phyloP scores from a whole-genome alignment of 495 filamentous ascomycete genomes.

The Neurospora sp. region DNA sequence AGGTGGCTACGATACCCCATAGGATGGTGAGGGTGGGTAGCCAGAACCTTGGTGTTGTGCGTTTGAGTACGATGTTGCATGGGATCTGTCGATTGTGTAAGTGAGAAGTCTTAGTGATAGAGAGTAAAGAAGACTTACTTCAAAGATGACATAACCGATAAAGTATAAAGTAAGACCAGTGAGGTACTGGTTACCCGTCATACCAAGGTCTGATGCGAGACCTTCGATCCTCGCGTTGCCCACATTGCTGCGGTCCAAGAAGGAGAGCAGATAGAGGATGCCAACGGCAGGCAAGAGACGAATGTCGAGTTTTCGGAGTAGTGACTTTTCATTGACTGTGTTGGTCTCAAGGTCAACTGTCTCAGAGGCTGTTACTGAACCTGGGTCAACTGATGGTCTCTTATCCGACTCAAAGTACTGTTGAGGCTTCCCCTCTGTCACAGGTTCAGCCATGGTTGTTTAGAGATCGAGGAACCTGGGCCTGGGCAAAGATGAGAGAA shows the following conservation, averaged over 20 bases:
- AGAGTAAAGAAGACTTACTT: conserved; percentile 7
- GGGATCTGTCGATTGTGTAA: conserved; percentile 39
- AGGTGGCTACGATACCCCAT: conserved; percentile 55
- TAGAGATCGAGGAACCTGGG: background rate
- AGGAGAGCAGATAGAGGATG: conserved; percentile 61
- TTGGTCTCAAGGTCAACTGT: conserved; percentile 6
- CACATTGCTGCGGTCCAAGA: conserved; percentile 65
- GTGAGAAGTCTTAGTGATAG: background rate
- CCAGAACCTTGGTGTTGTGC: conserved; percentile 55
- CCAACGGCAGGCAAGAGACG: conserved; percentile 57
- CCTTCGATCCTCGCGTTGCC: conserved; percentile 51
- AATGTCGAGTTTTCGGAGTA: conserved; percentile 57
- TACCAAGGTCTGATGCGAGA: conserved; percentile 50
- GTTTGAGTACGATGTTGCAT: conserved; percentile 64
- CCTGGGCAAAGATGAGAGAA: background rate
- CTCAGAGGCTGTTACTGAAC: conserved; percentile 12
- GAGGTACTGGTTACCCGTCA: conserved; percentile 64
- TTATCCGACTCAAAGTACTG: background rate
- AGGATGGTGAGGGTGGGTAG: conserved; percentile 32
- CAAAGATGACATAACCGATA: conserved; percentile 57
- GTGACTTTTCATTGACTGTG: conserved; percentile 46
- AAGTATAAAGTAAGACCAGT: conserved; percentile 66
- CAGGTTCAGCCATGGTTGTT: background rate
- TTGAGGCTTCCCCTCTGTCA: background rate
- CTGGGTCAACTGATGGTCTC: conserved; percentile 1